Evolutionary conservation across 371 early-diverging fungal genomes (phyloP).

Genomic region (Apophysomyces elegans): DNA sequence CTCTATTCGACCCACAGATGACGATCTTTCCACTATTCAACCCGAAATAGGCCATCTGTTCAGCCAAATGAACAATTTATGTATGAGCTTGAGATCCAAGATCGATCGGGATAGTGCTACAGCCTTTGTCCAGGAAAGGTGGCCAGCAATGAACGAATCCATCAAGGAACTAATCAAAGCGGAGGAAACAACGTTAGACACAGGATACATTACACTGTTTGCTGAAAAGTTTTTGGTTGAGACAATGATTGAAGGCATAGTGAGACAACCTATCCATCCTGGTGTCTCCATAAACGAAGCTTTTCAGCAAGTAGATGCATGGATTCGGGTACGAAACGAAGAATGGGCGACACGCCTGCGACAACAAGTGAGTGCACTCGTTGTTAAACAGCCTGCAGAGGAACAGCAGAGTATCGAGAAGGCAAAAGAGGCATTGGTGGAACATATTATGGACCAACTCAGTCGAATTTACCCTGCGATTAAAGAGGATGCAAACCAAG

Average conservation of each 20-base stretch:
- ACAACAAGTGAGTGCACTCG: conserved; percentile 38
- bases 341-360: conserved; percentile 43
- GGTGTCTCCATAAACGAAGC: conserved; percentile 39
- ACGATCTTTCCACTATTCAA: conserved; percentile 39
- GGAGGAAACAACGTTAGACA: conserved; percentile 11
- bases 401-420: conserved; percentile 16
- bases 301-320: conserved; percentile 31
- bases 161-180: conserved; percentile 1
- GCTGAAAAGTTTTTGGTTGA: conserved; percentile 34
- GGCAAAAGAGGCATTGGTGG: conserved; percentile 23
- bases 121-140: conserved; percentile 19
- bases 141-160: conserved; percentile 24
- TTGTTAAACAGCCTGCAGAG: conserved; percentile 33
- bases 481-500: background rate
- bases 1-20: conserved; percentile 36
- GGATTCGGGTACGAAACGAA: conserved; percentile 31
- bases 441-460: conserved; percentile 18
- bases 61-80: conserved; percentile 24
- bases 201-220: conserved; percentile 21
- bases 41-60: conserved; percentile 25
- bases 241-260: conserved; percentile 22
- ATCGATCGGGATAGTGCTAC: conserved; percentile 41
- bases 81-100: conserved; percentile 41
- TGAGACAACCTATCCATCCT: conserved; percentile 33
- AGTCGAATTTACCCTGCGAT: conserved; percentile 11